Evolutionary conservation across 305 asterid genomes (phyloP).

Genomic region (Solanum hybrid): DNA sequence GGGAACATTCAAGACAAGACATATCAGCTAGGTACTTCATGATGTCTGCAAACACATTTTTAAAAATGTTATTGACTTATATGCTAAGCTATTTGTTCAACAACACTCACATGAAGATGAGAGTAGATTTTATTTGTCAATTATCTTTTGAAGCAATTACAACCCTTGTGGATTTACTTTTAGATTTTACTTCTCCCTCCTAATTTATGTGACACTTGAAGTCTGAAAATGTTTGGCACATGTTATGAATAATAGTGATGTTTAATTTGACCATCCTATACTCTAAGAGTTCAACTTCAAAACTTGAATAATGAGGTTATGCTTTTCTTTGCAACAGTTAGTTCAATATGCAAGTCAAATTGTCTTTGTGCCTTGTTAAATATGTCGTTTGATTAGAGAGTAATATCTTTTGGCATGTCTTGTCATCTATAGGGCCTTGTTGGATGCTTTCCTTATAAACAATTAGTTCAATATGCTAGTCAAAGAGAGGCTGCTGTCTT

Average conservation of each 20-base stretch:
- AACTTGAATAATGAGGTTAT: neutral
- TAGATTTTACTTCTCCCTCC: neutral
- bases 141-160: neutral
- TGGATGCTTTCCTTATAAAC: neutral
- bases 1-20: slow-evolving; percentile 69
- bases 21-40: slow-evolving; percentile 67
- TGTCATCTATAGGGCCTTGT: neutral
- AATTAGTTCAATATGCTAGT: neutral
- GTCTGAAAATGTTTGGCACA: neutral
- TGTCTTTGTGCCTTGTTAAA: neutral
- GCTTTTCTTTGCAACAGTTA: neutral
- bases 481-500: neutral
- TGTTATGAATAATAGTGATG: neutral
- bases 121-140: neutral
- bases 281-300: neutral
- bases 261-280: neutral
- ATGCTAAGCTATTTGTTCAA: neutral
- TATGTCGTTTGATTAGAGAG: neutral
- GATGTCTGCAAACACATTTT: neutral
- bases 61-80: neutral
- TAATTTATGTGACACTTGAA: neutral
- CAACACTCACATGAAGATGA: neutral
- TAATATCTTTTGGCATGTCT: neutral
- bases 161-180: neutral
- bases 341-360: neutral